A percentile compares a stretch with the other conserved stretches of the same genome.
phyloP scores from a whole-genome alignment of 768 basidiomycete genomes.

The Termitomyces sp. region DNA sequence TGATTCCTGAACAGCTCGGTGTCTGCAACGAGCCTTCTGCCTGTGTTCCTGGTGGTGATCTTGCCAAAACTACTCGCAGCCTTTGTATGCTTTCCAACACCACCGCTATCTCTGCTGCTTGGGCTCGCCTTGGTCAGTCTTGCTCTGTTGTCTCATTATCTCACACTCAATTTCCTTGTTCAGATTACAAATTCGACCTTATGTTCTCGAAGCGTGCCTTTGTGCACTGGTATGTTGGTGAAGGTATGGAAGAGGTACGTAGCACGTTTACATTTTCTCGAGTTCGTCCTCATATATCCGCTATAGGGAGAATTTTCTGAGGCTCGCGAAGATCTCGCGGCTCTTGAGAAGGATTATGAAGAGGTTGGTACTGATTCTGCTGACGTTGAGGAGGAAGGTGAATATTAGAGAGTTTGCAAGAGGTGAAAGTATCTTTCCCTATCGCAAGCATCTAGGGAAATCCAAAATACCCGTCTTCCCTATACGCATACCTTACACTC shows the following conservation, averaged over 20 bases:
- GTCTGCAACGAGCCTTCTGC: slow-evolving; percentile 97
- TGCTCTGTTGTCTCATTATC: background rate
- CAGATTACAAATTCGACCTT: slow-evolving; percentile 97
- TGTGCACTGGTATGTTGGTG: slow-evolving; percentile 94
- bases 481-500: slow-evolving; percentile 16
- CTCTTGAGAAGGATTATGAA: slow-evolving; percentile 94
- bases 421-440: slow-evolving; percentile 13
- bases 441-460: slow-evolving; percentile 12
- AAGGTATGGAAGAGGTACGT: slow-evolving; percentile 96
- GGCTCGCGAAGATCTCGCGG: slow-evolving; percentile 96
- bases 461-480: slow-evolving; percentile 19
- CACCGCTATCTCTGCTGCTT: slow-evolving; percentile 90
- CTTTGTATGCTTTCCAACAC: slow-evolving; percentile 98
- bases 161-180: slow-evolving; percentile 10
- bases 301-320: slow-evolving; percentile 93
- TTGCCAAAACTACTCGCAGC: slow-evolving; percentile 90
- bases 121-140: slow-evolving; percentile 74
- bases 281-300: background rate
- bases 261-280: background rate
- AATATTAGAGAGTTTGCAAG: slow-evolving; percentile 40
- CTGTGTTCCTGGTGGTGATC: slow-evolving; percentile 88
- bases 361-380: slow-evolving; percentile 82
- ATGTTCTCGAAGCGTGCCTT: slow-evolving; percentile 96
- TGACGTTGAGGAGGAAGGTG: slow-evolving; percentile 64
- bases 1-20: slow-evolving; percentile 61